phyloP scores from a whole-genome alignment of 2,329 filamentous ascomycete species.

The Hypoxylon sp. region DNA sequence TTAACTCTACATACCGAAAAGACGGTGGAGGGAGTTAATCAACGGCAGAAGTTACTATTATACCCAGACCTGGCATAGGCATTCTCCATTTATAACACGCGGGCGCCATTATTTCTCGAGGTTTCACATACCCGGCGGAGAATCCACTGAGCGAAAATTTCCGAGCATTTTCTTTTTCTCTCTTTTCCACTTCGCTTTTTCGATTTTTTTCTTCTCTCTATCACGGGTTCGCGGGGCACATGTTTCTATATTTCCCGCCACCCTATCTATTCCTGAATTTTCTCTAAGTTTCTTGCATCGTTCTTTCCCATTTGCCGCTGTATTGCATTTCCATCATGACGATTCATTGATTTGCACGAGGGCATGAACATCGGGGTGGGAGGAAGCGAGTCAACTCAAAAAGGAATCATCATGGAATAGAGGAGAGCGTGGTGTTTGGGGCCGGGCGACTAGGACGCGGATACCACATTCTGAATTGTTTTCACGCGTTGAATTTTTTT shows the following conservation, averaged over 20 bases:
- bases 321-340: slow-evolving; percentile 14
- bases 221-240: slow-evolving; percentile 9
- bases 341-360: slow-evolving; percentile 31
- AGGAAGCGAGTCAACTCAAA: slow-evolving; percentile 28
- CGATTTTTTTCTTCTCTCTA: background rate
- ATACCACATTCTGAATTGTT: slow-evolving; percentile 31
- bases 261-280: slow-evolving; percentile 5
- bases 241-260: slow-evolving; percentile 20
- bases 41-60: slow-evolving; percentile 2
- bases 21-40: slow-evolving; percentile 2
- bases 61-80: slow-evolving; percentile 3
- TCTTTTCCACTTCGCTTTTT: slow-evolving; percentile 10
- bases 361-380: slow-evolving; percentile 21
- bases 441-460: slow-evolving; percentile 23
- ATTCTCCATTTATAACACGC: slow-evolving; percentile 9
- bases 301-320: slow-evolving; percentile 4
- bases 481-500: slow-evolving; percentile 24
- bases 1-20: slow-evolving; percentile 1
- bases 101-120: background rate
- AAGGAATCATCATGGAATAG: slow-evolving; percentile 29
- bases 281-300: slow-evolving; percentile 3
- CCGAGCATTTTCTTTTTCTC: slow-evolving; percentile 6
- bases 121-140: background rate
- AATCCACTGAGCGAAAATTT: slow-evolving; percentile 11
- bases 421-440: slow-evolving; percentile 34